Evolutionary conservation across 176 grass and related monocot genomes (phyloP), one percentile per base, ranked within the genome.

Genomic region (Avena atlantica): DNA sequence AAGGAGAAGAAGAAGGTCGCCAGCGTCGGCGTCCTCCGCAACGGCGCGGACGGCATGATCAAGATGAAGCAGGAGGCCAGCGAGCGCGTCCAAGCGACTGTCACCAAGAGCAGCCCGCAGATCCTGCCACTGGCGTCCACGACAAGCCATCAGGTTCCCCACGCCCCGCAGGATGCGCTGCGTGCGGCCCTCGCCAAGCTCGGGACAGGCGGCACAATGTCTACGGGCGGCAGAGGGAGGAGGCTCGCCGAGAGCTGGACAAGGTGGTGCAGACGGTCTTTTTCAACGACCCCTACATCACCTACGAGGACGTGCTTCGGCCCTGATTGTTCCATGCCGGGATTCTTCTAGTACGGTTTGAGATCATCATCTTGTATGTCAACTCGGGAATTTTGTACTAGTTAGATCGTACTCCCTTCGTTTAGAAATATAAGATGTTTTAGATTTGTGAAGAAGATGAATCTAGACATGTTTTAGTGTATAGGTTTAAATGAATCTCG

Each of bases 201-300:
- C 17, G 31, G 3, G 49, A 12, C 13, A 42, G 5, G 51, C 17
- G 40, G 64, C 42, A 5, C 13, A 56, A 65, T 8, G 17, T 89
- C 45, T 44, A 59, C 74, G 5, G 20, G 64, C 13, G n/a, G 53
- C 45, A 11, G 50, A 37, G 78, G 78, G 63, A 82, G 84, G 52
- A 61, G 88, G 84, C 84, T 8, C 62, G 78, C 13, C 60, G 40
- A 51, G 78, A 81, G 83, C 24, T 86, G 9, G 78, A 68, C 37
- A 68, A 50, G 83, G 40, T 86, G 25, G 78, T 77, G 31, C 75
- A 20, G 78, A 86, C 88, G 13, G 83, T 89, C 12, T 64, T 67
- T 70, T 90, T 90, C 83, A 82, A 90, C 78, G 70, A 90, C 42
- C 83, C 78, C 7, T 76, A 60, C 83, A 70, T 86, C 70, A 82